Base-by-base conservation (phyloP, 306 rosid species). In the Lithocarpus polystachyus region DNA sequence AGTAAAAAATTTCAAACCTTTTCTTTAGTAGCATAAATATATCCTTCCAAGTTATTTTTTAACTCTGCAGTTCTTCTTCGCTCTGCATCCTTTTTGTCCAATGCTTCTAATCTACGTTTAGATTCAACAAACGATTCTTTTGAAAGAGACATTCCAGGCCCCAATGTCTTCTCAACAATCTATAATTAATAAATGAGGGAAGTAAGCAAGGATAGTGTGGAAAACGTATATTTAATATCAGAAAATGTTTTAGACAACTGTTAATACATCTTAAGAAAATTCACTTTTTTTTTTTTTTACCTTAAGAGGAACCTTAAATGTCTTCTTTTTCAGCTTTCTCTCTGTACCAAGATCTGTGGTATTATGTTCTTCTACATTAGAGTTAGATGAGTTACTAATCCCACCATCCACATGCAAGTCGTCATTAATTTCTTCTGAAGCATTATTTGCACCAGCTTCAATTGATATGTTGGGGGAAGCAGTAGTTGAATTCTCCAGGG, bases 41-140 rank as follows among this genome's bases (percentile, higher is more conserved):
- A 95, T 83, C 90, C 96, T 90, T 95, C 99, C 81, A 95, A 86
- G 84, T 89, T 89, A 87, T 95, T 95, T 82, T 93, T 95, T 40
- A 90, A 81, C 83, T 95, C 99, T 0, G 99, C 97, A 17, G 99
- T 93, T 85, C 91, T 91, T 89, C 89, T 91, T 65, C 99, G 82
- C 81, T 95, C 98, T n/a, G 92, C 90, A 78, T 95, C 99, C 85
- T 93, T 91, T 74, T 86, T 61, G 85, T 95, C 94, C 82, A 95
- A 82, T 59, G 87, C 94, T 87, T 95, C 92, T 83, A 95, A 57
- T 77, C 82, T 95, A 71, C 14, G 75, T 82, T 87, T 95, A 72
- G 96, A 98, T 86, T 95, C 94, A 43, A 86, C 88, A 77, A 92
- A 84, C 81, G 80, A 84, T 77, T 93, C 98, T 79, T 95, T 83